A percentile compares a stretch with the other conserved stretches of the same genome.
Conservation (phyloP, 129 eudicot genomes). For the Apium graveolens region DNA sequence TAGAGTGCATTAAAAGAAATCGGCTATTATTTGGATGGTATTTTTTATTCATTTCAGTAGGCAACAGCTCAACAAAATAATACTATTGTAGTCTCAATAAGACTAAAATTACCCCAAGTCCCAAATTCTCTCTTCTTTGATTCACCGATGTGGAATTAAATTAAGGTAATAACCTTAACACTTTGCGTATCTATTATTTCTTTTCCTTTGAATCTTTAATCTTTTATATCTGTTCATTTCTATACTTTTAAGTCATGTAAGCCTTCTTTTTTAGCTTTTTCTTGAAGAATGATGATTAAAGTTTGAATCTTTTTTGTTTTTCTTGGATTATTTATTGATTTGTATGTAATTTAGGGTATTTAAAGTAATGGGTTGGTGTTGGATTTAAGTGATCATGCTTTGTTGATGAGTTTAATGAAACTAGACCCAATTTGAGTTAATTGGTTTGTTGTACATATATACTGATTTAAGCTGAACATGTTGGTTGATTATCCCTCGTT, state of each 20-base stretch:
- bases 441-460: neutral
- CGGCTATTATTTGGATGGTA: no score
- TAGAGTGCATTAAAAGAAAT: no score
- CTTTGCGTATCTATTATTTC: neutral
- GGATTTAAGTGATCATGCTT: neutral
- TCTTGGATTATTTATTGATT: neutral
- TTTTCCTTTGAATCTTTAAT: neutral
- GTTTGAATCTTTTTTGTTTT: neutral
- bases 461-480: neutral
- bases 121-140: neutral
- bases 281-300: neutral
- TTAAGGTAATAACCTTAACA: neutral
- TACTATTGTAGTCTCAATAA: no score
- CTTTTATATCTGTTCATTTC: neutral
- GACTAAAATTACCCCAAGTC: no score
- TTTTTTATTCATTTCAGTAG: no score
- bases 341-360: neutral
- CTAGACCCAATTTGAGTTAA: neutral
- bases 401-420: neutral
- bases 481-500: neutral
- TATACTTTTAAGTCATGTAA: neutral
- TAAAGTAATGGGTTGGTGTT: neutral
- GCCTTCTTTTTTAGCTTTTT: neutral
- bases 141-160: neutral
- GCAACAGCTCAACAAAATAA: no score